A percentile compares a stretch with the other conserved stretches of the same genome.
Conservation (phyloP, 2,329 filamentous ascomycete species). For the Paecilomyces sp. region DNA sequence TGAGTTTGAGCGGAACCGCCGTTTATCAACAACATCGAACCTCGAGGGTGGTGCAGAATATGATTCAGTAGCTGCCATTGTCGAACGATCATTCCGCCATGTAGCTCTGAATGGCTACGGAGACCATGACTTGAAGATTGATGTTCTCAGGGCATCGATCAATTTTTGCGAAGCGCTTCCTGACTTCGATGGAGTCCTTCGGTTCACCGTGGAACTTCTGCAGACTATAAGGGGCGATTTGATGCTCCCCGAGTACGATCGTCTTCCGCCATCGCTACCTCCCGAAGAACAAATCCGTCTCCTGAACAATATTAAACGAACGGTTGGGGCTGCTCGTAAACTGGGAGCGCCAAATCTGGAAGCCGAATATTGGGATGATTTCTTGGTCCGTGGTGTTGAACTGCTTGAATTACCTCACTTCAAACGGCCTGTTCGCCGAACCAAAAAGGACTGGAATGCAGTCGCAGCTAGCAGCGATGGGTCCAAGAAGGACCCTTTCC, state of each 20-base stretch:
- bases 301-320: slow-evolving; percentile 79
- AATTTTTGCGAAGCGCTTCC: slow-evolving; percentile 90
- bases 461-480: slow-evolving; percentile 32
- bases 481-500: slow-evolving; percentile 65
- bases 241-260: slow-evolving; percentile 62
- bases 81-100: slow-evolving; percentile 40
- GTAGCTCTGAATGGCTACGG: slow-evolving; percentile 56
- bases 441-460: slow-evolving; percentile 43
- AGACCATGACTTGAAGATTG: slow-evolving; percentile 71
- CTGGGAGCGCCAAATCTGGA: slow-evolving; percentile 63
- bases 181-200: slow-evolving; percentile 83
- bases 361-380: slow-evolving; percentile 96
- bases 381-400: slow-evolving; percentile 71
- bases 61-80: slow-evolving; percentile 31
- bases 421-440: slow-evolving; percentile 60
- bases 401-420: slow-evolving; percentile 57
- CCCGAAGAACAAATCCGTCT: slow-evolving; percentile 80
- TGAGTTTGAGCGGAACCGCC: slow-evolving; percentile 23
- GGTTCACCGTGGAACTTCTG: slow-evolving; percentile 76
- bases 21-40: slow-evolving; percentile 10
- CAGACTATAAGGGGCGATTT: slow-evolving; percentile 69
- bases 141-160: slow-evolving; percentile 82
- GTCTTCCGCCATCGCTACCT: slow-evolving; percentile 62
- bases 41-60: slow-evolving; percentile 15
- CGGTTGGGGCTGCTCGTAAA: slow-evolving; percentile 67